Percentiles rank a stretch among this genome's conserved stretches.
phyloP scores from a whole-genome alignment of 805 yeast species.

The Hanseniaspora jakobsenii region DNA sequence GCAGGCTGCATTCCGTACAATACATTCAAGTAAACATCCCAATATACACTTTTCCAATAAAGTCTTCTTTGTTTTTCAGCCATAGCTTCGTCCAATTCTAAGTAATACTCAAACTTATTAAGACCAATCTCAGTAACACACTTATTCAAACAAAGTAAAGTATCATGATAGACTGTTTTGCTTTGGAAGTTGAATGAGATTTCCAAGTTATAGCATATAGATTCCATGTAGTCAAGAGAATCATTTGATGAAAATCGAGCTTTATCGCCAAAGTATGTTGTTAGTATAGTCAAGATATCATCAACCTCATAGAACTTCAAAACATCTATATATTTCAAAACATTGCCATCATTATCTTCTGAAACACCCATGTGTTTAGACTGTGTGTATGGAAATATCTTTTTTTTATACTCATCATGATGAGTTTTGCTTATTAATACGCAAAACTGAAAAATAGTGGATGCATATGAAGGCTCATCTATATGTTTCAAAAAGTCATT shows the following conservation, averaged over 20 bases:
- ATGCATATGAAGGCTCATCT: slow-evolving; percentile 7
- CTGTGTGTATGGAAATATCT: background rate
- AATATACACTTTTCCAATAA: slow-evolving; percentile 13
- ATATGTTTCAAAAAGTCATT: slow-evolving; percentile 4
- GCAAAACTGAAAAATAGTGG: slow-evolving; percentile 1
- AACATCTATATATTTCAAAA: background rate
- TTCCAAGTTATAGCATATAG: slow-evolving; percentile 5
- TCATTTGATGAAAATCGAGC: slow-evolving; percentile 4
- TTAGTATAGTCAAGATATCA: slow-evolving; percentile 2
- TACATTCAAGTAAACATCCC: slow-evolving; percentile 4
- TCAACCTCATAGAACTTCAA: slow-evolving; percentile 3
- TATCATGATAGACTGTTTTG: slow-evolving; percentile 4
- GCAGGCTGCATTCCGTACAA: slow-evolving; percentile 5
- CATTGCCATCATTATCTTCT: background rate
- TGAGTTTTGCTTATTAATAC: background rate
- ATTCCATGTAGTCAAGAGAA: slow-evolving; percentile 9
- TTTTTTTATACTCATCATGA: background rate
- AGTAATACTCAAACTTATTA: slow-evolving; percentile 10
- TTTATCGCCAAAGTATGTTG: slow-evolving; percentile 6
- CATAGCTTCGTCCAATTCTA: slow-evolving; percentile 8
- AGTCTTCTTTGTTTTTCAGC: slow-evolving; percentile 15
- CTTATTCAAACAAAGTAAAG: background rate
- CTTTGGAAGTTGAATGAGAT: background rate
- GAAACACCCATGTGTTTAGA: background rate
- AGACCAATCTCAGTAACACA: slow-evolving; percentile 8